Conservation (phyloP, 2,329 filamentous ascomycete species). For the Xylaria sp. region DNA sequence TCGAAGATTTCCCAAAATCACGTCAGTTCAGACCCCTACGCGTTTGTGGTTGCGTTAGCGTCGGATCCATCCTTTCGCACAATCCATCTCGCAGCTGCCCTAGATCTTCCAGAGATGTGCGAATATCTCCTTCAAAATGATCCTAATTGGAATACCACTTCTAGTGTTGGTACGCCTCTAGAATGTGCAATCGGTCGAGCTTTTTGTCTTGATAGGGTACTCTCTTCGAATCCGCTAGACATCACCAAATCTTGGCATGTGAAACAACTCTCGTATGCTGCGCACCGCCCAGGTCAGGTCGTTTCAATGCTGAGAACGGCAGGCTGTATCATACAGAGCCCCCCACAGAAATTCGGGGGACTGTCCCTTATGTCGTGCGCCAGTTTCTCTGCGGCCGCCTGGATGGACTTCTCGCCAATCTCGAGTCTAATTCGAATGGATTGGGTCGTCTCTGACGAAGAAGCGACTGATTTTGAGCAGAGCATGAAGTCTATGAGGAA, state of each 20-base stretch:
- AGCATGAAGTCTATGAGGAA: neutral
- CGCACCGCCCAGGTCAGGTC: constrained; percentile 12
- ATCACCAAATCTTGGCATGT: too few species aligned
- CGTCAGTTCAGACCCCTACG: too few species aligned
- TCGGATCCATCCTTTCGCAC: constrained; percentile 10
- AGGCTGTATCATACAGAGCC: neutral
- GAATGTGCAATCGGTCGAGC: constrained; percentile 12
- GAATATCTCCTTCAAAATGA: constrained; percentile 15
- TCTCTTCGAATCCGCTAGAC: too few species aligned
- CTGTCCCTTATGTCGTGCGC: constrained; percentile 11
- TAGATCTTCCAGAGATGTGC: constrained; percentile 23
- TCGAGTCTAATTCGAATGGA: constrained; percentile 7
- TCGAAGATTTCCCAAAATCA: too few species aligned
- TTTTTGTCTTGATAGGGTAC: too few species aligned
- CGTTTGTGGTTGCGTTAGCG: too few species aligned
- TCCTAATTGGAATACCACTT: constrained; percentile 9
- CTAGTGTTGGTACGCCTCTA: constrained; percentile 7
- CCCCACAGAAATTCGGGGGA: neutral
- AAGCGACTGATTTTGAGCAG: constrained; percentile 5
- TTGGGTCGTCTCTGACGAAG: constrained; percentile 17
- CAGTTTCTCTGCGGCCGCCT: neutral
- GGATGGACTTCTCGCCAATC: constrained; percentile 18
- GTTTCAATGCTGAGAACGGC: neutral
- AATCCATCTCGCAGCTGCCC: constrained; percentile 18
- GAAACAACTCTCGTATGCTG: neutral